phyloP scores from a whole-genome alignment of 2,329 filamentous ascomycete genomes.

The Aspergillus floridensis region DNA sequence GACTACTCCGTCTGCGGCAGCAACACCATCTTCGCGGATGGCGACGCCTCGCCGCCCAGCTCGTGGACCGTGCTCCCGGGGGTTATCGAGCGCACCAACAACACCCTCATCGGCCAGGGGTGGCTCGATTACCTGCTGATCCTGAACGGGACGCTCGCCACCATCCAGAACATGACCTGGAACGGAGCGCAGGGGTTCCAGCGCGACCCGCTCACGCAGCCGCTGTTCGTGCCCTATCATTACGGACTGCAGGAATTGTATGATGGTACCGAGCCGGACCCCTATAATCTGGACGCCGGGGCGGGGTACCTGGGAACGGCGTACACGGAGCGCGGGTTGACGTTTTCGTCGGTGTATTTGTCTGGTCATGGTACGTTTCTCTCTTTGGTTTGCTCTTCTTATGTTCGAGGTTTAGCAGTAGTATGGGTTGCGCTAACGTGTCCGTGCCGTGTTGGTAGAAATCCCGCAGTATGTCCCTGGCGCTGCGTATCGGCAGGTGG shows the following conservation, averaged over 20 bases:
- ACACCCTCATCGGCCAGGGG: constrained; percentile 72
- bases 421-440: too few species aligned
- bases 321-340: constrained; percentile 73
- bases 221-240: constrained; percentile 69
- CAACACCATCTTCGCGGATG: constrained; percentile 42
- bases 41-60: constrained; percentile 49
- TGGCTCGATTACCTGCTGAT: constrained; percentile 66
- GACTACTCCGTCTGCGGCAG: constrained; percentile 44
- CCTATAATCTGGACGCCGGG: constrained; percentile 45
- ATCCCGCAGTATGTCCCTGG: constrained; percentile 65
- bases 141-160: constrained; percentile 66
- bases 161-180: constrained; percentile 81
- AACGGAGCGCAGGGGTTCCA: constrained; percentile 70
- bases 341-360: constrained; percentile 63
- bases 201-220: constrained; percentile 52
- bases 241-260: constrained; percentile 19
- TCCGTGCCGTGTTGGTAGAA: constrained; percentile 14
- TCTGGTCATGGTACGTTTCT: constrained; percentile 56
- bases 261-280: constrained; percentile 46
- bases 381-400: not conserved
- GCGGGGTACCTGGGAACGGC: constrained; percentile 67
- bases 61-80: constrained; percentile 53
- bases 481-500: constrained; percentile 68
- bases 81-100: constrained; percentile 70
- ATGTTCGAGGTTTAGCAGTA: not conserved